These are phyloP conservation scores for Tillandsia fasciculata DNA, from an alignment of 176 grass and related monocot genomes.

Conservation along the genomic window DNA sequence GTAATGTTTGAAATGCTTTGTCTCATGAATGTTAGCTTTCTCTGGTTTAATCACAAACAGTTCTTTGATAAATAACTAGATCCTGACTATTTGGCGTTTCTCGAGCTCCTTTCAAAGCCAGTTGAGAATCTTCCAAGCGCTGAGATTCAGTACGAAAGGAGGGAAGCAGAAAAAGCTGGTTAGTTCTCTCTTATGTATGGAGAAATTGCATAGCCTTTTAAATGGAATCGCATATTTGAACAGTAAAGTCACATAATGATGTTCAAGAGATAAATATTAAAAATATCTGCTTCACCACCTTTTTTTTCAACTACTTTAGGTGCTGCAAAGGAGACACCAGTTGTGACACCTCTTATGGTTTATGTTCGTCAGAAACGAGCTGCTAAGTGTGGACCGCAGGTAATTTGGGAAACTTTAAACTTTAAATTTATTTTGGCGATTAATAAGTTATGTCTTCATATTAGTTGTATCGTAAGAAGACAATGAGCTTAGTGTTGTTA, in stretches of 20 bases:
- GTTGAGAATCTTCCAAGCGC: conserved; percentile 87
- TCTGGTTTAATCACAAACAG: conserved; percentile 8
- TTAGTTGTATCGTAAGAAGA: not conserved
- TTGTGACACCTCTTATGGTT: conserved; percentile 85
- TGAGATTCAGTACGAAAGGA: conserved; percentile 98
- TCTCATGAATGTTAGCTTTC: conserved; percentile 18
- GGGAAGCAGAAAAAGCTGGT: conserved; percentile 97
- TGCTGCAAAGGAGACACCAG: conserved; percentile 67
- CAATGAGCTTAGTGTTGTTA: too few species aligned
- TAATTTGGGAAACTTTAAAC: conserved; percentile 21
- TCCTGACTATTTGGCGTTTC: conserved; percentile 81
- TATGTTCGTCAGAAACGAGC: conserved; percentile 87
- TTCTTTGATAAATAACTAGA: conserved; percentile 44
- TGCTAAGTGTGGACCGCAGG: conserved; percentile 72
- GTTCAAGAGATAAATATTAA: not conserved
- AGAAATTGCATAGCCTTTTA: not conserved
- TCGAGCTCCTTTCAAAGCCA: conserved; percentile 82
- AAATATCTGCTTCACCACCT: not conserved
- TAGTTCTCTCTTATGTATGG: conserved; percentile 3
- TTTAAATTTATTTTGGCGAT: too few species aligned
- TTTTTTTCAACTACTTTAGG: conserved; percentile 29
- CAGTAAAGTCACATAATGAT: not conserved
- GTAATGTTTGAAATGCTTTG: not conserved
- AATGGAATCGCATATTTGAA: not conserved
- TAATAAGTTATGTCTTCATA: not conserved